Percentiles rank a stretch among this genome's conserved stretches.
Evolutionary conservation across 148 eudicot genomes (phyloP).

Genomic region (Drosera capensis): DNA sequence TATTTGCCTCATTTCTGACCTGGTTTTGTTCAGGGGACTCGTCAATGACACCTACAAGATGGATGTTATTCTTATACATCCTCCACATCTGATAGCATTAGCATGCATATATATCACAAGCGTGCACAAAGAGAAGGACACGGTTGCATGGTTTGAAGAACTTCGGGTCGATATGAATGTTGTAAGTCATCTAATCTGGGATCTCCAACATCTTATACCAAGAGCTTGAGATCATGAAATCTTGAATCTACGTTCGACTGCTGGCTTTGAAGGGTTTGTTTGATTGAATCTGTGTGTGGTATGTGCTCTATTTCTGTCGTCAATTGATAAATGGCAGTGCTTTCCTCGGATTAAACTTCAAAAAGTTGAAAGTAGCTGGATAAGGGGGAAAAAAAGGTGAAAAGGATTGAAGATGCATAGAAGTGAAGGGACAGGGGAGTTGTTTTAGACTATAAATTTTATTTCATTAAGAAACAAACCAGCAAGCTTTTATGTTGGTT

Average conservation of each 20-base stretch:
- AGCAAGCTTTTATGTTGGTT: too few relatives aligned
- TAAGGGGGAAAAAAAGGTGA: too few relatives aligned
- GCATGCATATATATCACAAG: constrained; percentile 97
- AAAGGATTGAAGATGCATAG: too few relatives aligned
- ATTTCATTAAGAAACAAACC: too few relatives aligned
- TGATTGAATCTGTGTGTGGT: too few relatives aligned
- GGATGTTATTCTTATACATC: constrained; percentile 88
- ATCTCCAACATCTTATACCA: background rate
- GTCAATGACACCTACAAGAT: constrained; percentile 95
- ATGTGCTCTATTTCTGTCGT: too few relatives aligned
- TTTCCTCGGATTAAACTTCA: too few relatives aligned
- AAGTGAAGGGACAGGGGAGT: too few relatives aligned
- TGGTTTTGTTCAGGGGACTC: constrained; percentile 53
- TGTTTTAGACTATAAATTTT: too few relatives aligned
- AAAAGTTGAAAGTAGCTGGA: too few relatives aligned
- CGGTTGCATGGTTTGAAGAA: constrained; percentile 94
- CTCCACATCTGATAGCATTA: constrained; percentile 87
- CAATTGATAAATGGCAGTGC: too few relatives aligned
- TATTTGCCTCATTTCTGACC: background rate
- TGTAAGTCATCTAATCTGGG: constrained; percentile 27
- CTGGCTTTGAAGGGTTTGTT: too few relatives aligned
- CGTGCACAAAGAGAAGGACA: constrained; percentile 77
- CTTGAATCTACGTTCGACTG: background rate
- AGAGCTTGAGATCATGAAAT: background rate
- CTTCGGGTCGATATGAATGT: constrained; percentile 93